These are phyloP conservation scores for Populus davidiana DNA, from an alignment of 345 rosid species.

Conservation along the genomic window DNA sequence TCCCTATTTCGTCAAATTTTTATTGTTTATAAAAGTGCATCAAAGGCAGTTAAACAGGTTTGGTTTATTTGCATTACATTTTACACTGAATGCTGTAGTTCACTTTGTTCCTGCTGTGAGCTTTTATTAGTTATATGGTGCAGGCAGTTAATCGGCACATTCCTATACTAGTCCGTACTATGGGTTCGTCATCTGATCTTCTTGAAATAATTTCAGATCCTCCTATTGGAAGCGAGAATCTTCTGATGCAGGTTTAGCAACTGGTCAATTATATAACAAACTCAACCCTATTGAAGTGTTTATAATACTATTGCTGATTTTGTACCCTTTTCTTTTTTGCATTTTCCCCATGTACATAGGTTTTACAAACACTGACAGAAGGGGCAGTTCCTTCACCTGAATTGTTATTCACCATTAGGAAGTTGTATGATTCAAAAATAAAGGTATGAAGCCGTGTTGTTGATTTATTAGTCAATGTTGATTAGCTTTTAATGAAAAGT, in stretches of 20 bases:
- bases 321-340: slow-evolving; percentile 10
- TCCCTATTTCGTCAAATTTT: slow-evolving; percentile 81
- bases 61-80: slow-evolving; percentile 16
- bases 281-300: slow-evolving; percentile 2
- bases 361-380: slow-evolving; percentile 80
- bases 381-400: slow-evolving; percentile 74
- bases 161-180: slow-evolving; percentile 92
- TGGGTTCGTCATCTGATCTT: slow-evolving; percentile 88
- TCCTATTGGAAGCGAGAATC: slow-evolving; percentile 81
- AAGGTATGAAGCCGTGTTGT: slow-evolving; percentile 52
- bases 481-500: neutral
- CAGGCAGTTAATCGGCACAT: slow-evolving; percentile 91
- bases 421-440: slow-evolving; percentile 78
- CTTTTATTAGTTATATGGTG: slow-evolving; percentile 26
- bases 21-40: slow-evolving; percentile 54
- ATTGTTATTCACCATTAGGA: slow-evolving; percentile 66
- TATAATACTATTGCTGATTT: slow-evolving; percentile 11
- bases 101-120: slow-evolving; percentile 10
- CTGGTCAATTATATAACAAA: slow-evolving; percentile 12
- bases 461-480: too few species aligned
- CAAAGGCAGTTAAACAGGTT: slow-evolving; percentile 81
- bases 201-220: slow-evolving; percentile 92
- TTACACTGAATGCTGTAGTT: neutral
- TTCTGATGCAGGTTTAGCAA: slow-evolving; percentile 70
- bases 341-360: slow-evolving; percentile 41